These are phyloP conservation scores for Coemansia sp. DNA, from an alignment of 192 early-diverging fungal species.

Conservation along the genomic window DNA sequence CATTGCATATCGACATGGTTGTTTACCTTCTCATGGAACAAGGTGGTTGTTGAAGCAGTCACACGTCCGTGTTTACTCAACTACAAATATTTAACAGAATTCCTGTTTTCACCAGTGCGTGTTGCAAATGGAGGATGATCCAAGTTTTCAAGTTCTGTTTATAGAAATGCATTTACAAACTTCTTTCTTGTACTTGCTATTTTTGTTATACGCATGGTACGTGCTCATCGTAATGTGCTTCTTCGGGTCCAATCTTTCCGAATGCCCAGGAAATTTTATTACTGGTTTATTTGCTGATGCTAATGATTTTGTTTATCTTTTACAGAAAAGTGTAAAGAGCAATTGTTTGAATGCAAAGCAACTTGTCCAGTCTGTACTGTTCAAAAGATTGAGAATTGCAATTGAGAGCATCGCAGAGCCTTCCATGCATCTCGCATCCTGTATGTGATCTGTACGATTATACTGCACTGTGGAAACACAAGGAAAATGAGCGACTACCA, in stretches of 20 bases:
- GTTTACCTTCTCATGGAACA: neutral
- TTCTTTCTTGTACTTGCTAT: neutral
- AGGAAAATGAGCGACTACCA: too few relatives aligned
- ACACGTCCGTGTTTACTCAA: neutral
- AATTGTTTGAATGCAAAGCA: too few relatives aligned
- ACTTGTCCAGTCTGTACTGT: too few relatives aligned
- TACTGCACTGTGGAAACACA: conserved; percentile 2
- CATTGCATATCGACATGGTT: too few relatives aligned
- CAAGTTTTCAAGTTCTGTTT: too few relatives aligned
- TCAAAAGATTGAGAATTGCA: too few relatives aligned
- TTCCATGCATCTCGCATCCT: neutral
- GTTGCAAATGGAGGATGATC: too few relatives aligned
- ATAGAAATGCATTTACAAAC: too few relatives aligned
- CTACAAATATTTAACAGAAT: neutral
- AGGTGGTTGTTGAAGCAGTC: neutral
- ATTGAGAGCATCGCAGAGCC: neutral
- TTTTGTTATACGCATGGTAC: neutral
- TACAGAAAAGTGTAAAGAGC: too few relatives aligned
- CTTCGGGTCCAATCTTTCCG: neutral
- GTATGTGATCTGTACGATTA: conserved; percentile 1
- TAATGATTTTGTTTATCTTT: too few relatives aligned
- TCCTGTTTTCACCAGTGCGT: neutral
- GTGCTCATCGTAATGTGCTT: neutral
- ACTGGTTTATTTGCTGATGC: too few relatives aligned
- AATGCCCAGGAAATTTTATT: neutral